Evolutionary conservation across 2,329 filamentous ascomycete species (phyloP), one percentile per base, ranked within the genome.

Genomic region (Cladophialophora psammophila): DNA sequence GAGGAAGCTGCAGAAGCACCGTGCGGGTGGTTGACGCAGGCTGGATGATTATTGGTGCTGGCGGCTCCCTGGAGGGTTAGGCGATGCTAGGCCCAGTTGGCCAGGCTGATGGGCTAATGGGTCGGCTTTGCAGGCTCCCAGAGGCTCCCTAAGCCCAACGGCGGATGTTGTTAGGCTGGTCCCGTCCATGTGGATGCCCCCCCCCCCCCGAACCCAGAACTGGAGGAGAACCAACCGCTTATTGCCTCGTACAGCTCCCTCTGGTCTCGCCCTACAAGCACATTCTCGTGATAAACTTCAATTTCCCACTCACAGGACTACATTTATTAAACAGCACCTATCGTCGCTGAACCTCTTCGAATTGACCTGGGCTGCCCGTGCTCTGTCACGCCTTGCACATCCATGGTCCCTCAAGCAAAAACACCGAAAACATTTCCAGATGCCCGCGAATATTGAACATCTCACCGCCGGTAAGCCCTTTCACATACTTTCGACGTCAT

Each of bases 401-500:
- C 6, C 13, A 42, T 26, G 6, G 2, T 5, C 7, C 18, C 26
- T 10, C 18, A 20, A 50, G 26, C 10, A 31, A 10, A 10, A 26
- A 50, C 18, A 26, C 8, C 45, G 12, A 50, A 6, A n/a, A 12
- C 45, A n/a, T 50, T 7, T 12, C 18, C 3, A 26, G 20, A 50
- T 26, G 26, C 18, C 45, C 18, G 18, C 18, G 45, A 50, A 26
- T 34, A 54, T 38, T n/a, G 26, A 35, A 42, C 15, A 38, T 26
- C 31, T 13, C 38, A 50, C 8, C 7, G 38, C n/a, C 40, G 5
- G 20, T 55, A n/a, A 6, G 35, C 5, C 40, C 31, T 59, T 62
- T 68, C 65, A 68, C 65, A 68, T 68, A 62, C 62, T 58, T 52
- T 15, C 57, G 54, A 68, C 57, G 65, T 68, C 65, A 68, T 68